Evolutionary conservation across 257 asterid species (phyloP), one percentile per base, ranked within the genome.

Genomic region (Solanum corneliomulleri): DNA sequence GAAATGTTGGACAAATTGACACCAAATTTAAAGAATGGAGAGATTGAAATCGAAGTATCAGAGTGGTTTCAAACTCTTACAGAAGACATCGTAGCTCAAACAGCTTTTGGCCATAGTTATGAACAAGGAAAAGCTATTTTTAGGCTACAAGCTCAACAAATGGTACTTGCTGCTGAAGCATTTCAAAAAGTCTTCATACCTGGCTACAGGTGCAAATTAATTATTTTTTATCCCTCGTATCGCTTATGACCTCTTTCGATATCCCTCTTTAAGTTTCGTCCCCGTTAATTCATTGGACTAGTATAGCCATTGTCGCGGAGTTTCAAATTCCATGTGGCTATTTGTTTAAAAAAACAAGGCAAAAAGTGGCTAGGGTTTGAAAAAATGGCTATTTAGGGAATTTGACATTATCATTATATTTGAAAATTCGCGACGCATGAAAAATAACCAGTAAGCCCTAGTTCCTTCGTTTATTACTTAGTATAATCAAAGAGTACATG

Each of bases 101-200:
- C 92, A 2, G 90, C 93, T 7, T 91, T 91, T 33, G 93, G 93
- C 16, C 89, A 86, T 4, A 90, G 91, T 45, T 90, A 91, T 88
- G 89, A 89, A 86, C 90, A 89, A 70, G 93, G 93, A 25, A 91
- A 91, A 88, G 89, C 90, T 77, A 90, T 91, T 60, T 91, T 90
- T 76, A 85, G 88, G 29, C 83, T 91, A 52, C 93, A 91, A 60
- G 90, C 92, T 82, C 90, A 89, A 82, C 92, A 91, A 72, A 90
- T 91, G 93, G 75, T 35, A 31, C 87, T 91, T 16, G 92, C 93
- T 37, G 72, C 90, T 21, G 90, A 91, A 87, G 93, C 92, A 8
- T 90, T 91, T 62, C 92, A 91, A 75, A 91, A 90, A 39, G 87
- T 90, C 33, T 91, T 90, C 85, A 87, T 91, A 82, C 93, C 93